Base-by-base conservation (phyloP, 805 yeast genomes). In the Barnettozyma salicaria region DNA sequence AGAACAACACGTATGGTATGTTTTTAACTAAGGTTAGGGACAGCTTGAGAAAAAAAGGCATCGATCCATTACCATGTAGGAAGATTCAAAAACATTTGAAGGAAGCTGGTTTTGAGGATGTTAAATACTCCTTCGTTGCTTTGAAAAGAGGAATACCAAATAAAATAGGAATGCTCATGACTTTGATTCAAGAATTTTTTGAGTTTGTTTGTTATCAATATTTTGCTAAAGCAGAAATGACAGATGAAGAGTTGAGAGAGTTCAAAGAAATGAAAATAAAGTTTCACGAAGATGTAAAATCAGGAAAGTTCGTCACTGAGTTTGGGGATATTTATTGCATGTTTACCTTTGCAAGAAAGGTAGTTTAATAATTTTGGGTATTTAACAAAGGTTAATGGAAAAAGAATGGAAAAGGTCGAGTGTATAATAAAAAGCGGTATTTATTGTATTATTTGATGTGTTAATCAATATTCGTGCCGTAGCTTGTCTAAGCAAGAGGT, bases 11-110 rank as follows among this genome's bases (percentile, higher is more conserved):
- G 3, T 51, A 47, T 28, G 19, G 22, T 4, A 32, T 34, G 3
- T 51, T 48, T 26, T 46, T 47, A 19, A 12, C n/a, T 0, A 44
- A 23, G 25, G 10, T 51, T 4, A 41, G 44, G 34, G 36, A 37
- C 2, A 16, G 44, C 4, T 11, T 50, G 19, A 16, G 13, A 3
- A 45, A 42, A 10, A 45, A 39, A 18, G 49, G 48, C 1, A 41
- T 51, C 12, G 56, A 54, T 34, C 56, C 56, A 14, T 44, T 37
- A 36, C 59, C 59, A 7, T 51, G 56, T 22, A 47, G 32, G 28
- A 38, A 38, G 12, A 40, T 45, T 4, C 45, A 39, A 12, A 19
- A 19, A n/a, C 33, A 50, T 19, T 19, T 53, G 17, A 37, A 13
- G 16, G 47, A 50, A 11, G 48, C 55, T 11, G 57, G 57, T 3